Evolutionary conservation across 352 stramenopile genomes (phyloP), one percentile per base, ranked within the genome.

Genomic region (Ophiocytium majus): DNA sequence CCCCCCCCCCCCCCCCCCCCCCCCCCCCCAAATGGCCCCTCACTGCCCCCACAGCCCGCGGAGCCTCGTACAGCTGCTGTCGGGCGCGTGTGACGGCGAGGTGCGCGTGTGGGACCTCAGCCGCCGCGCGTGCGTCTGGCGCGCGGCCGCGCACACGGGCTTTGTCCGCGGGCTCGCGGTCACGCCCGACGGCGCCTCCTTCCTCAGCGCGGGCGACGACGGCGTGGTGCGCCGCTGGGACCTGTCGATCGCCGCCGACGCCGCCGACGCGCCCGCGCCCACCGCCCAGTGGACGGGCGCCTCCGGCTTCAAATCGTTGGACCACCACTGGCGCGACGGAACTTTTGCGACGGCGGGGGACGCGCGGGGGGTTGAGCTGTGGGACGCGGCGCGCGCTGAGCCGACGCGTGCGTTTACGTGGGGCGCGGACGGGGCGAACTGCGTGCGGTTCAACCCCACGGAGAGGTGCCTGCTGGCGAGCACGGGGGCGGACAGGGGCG

Each of bases 71-170:
- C 92, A 93, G 10, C 92, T 97, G 14, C 87, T 97, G 63, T 88
- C 84, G 75, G 84, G 94, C 23, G 93, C 95, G 0, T 95, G 93
- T 50, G 95, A 98, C 85, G 95, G 95, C 37, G 95, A 98, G 85
- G 92, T 99, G 63, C 92, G 95, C 37, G 93, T 99, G 78, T 99
- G 97, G 97, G 97, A 99, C 92, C 89, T 99, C 83, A 93, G 95
- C 23, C 92, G 91, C 37, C 91, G 94, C 64, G 96, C 95, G 78
- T 98, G 94, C 89, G 95, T 99, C 28, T 97, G 95, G 91, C 94
- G 91, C 71, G 92, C 93, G 75, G 94, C 95, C 81, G 97, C 95
- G 49, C 97, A 99, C 91, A 92, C 91, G 49, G 93, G 96, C 74
- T 96, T 95, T 66, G 96, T 99, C 75, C 93, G 94, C 57, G 97